phyloP scores from a whole-genome alignment of 2,329 filamentous ascomycete species.

The Hymenoscyphus fructigenus region DNA sequence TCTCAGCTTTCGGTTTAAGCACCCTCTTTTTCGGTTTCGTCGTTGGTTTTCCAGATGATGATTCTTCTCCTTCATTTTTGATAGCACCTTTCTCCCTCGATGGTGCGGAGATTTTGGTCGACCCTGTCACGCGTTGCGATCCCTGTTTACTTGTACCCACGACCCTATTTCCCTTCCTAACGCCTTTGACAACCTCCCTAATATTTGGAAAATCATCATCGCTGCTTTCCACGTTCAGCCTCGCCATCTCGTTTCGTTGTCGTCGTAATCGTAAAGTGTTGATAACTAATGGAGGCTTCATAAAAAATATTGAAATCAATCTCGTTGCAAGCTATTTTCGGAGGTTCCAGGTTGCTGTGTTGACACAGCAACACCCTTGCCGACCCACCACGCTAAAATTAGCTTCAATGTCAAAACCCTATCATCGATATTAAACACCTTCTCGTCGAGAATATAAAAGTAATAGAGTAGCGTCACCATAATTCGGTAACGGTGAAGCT shows the following conservation, averaged over 20 bases:
- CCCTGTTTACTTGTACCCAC: neutral
- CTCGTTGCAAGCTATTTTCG: neutral
- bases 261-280: neutral
- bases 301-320: neutral
- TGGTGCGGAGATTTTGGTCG: neutral
- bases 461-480: no score
- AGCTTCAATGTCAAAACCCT: no score
- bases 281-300: neutral
- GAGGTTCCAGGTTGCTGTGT: no score
- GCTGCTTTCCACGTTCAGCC: slow-evolving; percentile 12
- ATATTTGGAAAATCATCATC: slow-evolving; percentile 23
- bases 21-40: slow-evolving; percentile 26
- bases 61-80: slow-evolving; percentile 6
- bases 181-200: neutral
- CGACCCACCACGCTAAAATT: no score
- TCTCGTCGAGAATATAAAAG: no score
- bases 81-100: slow-evolving; percentile 8
- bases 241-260: slow-evolving; percentile 10
- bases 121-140: neutral
- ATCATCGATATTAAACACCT: no score
- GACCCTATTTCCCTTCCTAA: neutral
- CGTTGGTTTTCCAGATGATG: slow-evolving; percentile 5
- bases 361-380: no score
- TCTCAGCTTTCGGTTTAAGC: slow-evolving; percentile 22
- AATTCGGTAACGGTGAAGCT: no score